A percentile compares a stretch with the other conserved stretches of the same genome.
phyloP scores from a whole-genome alignment of 2,329 filamentous ascomycete species.

The Aspergillus piperis region DNA sequence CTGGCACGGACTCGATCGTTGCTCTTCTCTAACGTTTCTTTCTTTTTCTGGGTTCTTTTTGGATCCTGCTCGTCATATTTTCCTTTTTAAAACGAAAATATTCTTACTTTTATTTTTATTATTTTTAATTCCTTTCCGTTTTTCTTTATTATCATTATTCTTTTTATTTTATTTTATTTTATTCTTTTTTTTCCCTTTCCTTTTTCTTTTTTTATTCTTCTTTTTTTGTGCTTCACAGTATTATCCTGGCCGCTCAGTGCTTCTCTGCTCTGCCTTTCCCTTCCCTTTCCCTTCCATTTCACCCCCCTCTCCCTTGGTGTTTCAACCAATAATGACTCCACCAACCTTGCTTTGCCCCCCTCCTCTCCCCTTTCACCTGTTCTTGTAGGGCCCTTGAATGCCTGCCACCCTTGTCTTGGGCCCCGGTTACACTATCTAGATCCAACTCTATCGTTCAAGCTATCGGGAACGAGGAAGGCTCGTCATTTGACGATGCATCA shows the following conservation, averaged over 20 bases:
- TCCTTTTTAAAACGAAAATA: background rate
- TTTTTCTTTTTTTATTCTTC: background rate
- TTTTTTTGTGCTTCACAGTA: background rate
- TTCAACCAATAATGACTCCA: constrained; percentile 18
- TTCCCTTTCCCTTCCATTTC: background rate
- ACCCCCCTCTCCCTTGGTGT: constrained; percentile 1
- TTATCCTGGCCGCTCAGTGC: background rate
- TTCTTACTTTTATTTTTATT: too few relatives aligned
- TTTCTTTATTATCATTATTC: background rate
- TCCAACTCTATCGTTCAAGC: constrained; percentile 26
- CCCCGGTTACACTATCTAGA: constrained; percentile 22
- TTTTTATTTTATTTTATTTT: background rate
- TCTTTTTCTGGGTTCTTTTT: background rate
- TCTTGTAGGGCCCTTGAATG: constrained; percentile 10
- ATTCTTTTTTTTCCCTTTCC: too few relatives aligned
- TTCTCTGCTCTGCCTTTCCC: background rate
- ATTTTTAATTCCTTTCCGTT: background rate
- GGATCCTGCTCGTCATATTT: too few relatives aligned
- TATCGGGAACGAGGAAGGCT: constrained; percentile 23
- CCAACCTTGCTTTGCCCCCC: constrained; percentile 18
- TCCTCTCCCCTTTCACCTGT: background rate
- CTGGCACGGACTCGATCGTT: constrained; percentile 22
- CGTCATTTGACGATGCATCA: constrained; percentile 19
- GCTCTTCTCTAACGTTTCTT: constrained; percentile 14
- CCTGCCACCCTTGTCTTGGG: constrained; percentile 17